Evolutionary conservation across 768 basidiomycete species (phyloP), one percentile per base, ranked within the genome.

Genomic region (Cantharellus cinnabarinus): DNA sequence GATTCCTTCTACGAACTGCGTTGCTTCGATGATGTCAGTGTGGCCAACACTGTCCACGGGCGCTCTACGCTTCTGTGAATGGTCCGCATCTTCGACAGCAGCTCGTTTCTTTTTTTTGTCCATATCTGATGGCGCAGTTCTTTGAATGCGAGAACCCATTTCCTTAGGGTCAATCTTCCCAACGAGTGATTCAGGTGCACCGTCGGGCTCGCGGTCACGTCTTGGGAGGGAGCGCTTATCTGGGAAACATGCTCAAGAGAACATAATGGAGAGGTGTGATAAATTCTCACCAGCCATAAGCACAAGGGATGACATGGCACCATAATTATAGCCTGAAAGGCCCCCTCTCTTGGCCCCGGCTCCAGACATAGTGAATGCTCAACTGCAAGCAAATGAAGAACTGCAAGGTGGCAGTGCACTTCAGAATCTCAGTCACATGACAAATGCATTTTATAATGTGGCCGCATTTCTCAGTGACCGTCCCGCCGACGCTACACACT

Each of bases 71-170:
- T 80, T 83, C 29, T 74, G 64, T 60, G 68, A 66, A 63, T 76
- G 76, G 70, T 87, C 82, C 66, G 69, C 65, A 37, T 76, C 68
- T 56, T 83, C 80, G 56, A 81, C 82, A 0, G 74, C 71, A 0
- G 83, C 85, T 70, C 82, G 87, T 67, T 87, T 89, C 77, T 89
- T 89, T 77, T 89, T 91, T 79, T 91, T 93, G 56, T 89, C 85
- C 15, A 90, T 66, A 66, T 93, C 88, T 68, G 89, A 89, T 10
- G 90, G 88, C 0, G 78, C 80, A 64, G 87, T 79, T 15, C 89
- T 78, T 60, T 81, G 72, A 40, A 87, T 89, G 29, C 90, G 81
- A 20, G 90, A 89, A 35, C 94, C 94, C 94, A 98, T 99, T 62
- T 93, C 83, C 62, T 76, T 79, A 4, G 81, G 76, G 74, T 89